Evolutionary conservation across 768 basidiomycete genomes (phyloP).

Genomic region (Pisolithus sp.): DNA sequence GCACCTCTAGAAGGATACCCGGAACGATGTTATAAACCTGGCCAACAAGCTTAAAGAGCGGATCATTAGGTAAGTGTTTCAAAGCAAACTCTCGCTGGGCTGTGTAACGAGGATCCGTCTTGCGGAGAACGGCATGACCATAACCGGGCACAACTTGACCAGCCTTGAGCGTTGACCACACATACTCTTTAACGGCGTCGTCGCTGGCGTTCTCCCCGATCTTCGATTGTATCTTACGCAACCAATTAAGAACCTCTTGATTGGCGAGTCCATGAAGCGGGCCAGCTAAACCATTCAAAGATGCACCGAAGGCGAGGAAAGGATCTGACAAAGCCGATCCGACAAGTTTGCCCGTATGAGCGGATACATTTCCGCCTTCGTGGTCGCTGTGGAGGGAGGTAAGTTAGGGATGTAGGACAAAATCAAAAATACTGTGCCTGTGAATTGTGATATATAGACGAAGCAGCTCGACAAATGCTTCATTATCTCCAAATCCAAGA

Average conservation of each 20-base stretch:
- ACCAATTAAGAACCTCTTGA: constrained; percentile 95
- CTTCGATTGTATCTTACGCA: constrained; percentile 86
- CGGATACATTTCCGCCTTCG: constrained; percentile 98
- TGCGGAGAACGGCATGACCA: constrained; percentile 80
- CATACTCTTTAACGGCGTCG: constrained; percentile 86
- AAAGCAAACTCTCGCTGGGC: constrained; percentile 87
- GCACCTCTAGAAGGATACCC: constrained; percentile 78
- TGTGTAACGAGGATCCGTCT: constrained; percentile 89
- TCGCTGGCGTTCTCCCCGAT: constrained; percentile 83
- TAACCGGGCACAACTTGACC: constrained; percentile 95
- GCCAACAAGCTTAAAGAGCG: constrained; percentile 90
- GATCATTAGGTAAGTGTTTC: constrained; percentile 80
- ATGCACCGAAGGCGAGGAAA: constrained; percentile 90
- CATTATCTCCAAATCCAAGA: constrained; percentile 86
- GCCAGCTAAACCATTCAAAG: constrained; percentile 93
- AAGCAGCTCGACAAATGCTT: constrained; percentile 87
- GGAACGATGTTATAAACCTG: constrained; percentile 88
- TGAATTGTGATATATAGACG: constrained; percentile 97
- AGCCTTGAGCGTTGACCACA: constrained; percentile 89
- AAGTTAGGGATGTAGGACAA: not conserved
- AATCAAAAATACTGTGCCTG: constrained; percentile 39
- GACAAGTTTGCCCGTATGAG: constrained; percentile 88
- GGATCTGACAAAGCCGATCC: constrained; percentile 96
- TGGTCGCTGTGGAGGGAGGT: constrained; percentile 57
- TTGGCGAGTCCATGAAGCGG: constrained; percentile 96